Percentiles rank a stretch among this genome's conserved stretches.
Evolutionary conservation across 2,329 filamentous ascomycete genomes (phyloP).

Genomic region (Fusarium proliferatum): DNA sequence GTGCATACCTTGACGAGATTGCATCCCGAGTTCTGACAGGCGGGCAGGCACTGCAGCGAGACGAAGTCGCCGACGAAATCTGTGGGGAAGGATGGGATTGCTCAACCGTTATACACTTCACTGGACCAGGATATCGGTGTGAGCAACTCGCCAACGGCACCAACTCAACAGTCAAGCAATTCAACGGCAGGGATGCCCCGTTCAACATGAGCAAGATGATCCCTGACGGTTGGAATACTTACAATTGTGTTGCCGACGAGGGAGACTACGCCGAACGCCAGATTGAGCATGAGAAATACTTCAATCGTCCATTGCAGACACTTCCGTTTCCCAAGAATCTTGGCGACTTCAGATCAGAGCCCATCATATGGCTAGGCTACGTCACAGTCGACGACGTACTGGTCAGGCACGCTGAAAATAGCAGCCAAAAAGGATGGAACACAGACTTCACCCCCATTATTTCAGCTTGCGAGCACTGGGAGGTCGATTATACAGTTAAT

Average conservation of each 20-base stretch:
- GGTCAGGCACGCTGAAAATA: background rate
- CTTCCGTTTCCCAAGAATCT: constrained; percentile 14
- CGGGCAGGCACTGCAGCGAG: constrained; percentile 9
- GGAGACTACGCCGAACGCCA: constrained; percentile 25
- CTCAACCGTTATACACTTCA: constrained; percentile 24
- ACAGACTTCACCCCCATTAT: background rate
- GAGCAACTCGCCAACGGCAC: background rate
- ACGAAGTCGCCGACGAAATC: constrained; percentile 14
- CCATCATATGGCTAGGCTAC: constrained; percentile 31
- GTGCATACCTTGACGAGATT: constrained; percentile 7
- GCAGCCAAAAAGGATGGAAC: constrained; percentile 2
- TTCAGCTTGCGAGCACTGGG: constrained; percentile 36
- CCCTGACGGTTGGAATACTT: constrained; percentile 17
- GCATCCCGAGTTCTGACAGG: constrained; percentile 19
- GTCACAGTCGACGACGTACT: constrained; percentile 14
- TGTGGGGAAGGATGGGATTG: constrained; percentile 31
- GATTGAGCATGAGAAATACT: background rate
- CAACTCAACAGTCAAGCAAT: background rate
- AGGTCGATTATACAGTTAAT: constrained; percentile 21
- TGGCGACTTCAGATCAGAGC: constrained; percentile 25
- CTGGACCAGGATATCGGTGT: constrained; percentile 31
- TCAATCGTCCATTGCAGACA: background rate
- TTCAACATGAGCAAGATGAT: constrained; percentile 28
- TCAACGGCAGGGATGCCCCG: background rate
- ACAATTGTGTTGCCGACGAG: constrained; percentile 6